Percentiles rank a stretch among this genome's conserved stretches.
These are phyloP conservation scores for Hymenoscyphus scutula DNA, from an alignment of 2,329 filamentous ascomycete species.

Conservation along the genomic window DNA sequence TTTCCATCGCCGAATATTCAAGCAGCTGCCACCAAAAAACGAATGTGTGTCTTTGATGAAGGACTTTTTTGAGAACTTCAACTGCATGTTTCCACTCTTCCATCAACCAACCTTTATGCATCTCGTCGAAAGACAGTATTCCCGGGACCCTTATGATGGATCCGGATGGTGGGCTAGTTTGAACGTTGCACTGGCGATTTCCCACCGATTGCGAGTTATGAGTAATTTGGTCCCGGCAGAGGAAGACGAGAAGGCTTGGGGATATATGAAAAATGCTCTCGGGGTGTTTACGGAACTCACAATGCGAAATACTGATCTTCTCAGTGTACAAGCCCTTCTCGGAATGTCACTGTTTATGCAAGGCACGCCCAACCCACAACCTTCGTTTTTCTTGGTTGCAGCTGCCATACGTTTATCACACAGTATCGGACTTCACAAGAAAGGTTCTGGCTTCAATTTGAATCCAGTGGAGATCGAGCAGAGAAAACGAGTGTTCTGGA, in stretches of 20 bases:
- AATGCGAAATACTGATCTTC: slow-evolving; percentile 91
- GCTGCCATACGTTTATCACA: slow-evolving; percentile 88
- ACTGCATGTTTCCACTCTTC: slow-evolving; percentile 96
- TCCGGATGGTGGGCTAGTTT: slow-evolving; percentile 98
- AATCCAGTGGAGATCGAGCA: slow-evolving; percentile 95
- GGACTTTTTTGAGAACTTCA: slow-evolving; percentile 98
- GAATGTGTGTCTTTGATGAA: slow-evolving; percentile 84
- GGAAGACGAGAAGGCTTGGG: slow-evolving; percentile 93
- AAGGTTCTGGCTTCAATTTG: slow-evolving; percentile 86
- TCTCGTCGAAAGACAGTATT: slow-evolving; percentile 90
- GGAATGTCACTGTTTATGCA: slow-evolving; percentile 95
- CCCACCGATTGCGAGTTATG: slow-evolving; percentile 90
- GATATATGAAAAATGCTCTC: slow-evolving; percentile 94
- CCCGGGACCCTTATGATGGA: slow-evolving; percentile 85
- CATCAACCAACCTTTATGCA: slow-evolving; percentile 99
- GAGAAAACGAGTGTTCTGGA: slow-evolving; percentile 75
- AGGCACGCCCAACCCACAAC: slow-evolving; percentile 94
- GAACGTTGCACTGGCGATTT: slow-evolving; percentile 90
- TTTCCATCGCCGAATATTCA: slow-evolving; percentile 81
- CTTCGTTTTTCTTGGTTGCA: slow-evolving; percentile 85
- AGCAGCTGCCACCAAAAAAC: slow-evolving; percentile 77
- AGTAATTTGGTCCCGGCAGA: slow-evolving; percentile 87
- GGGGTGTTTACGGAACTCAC: slow-evolving; percentile 88
- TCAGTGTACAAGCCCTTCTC: slow-evolving; percentile 90
- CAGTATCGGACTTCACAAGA: slow-evolving; percentile 92